Base-by-base conservation (phyloP, 495 filamentous ascomycete genomes). In the Trichocladium antarcticum region DNA sequence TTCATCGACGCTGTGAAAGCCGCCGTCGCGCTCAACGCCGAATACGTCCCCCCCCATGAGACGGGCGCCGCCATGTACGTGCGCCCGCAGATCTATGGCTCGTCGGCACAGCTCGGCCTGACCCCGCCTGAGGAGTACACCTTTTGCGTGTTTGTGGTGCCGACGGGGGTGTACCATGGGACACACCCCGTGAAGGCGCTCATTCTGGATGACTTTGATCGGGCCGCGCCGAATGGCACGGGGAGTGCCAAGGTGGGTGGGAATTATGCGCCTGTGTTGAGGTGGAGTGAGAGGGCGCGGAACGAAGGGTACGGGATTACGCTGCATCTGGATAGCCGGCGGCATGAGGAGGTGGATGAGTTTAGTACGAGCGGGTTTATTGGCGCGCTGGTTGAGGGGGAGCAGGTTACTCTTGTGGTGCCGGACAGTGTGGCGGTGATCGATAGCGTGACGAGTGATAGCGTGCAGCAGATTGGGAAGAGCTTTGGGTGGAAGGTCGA, bases 11-110 rank as follows among this genome's bases (percentile, higher is more conserved):
- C 78, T 56, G 82, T 87, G n/a, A 74, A 80, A 38, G 73, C 87
- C 40, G 89, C 89, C 20, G 88, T 95, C 9, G 77, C 78, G 0
- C 71, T 84, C 51, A 95, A 95, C 58, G 89, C 89, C 24, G 88
- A 82, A 55, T 93, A 77, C 57, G 89, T 95, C 0, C 89, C 89
- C 0, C 89, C 89, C 0, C 79, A 87, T 56, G 77, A 80, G 44
- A 88, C 84, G 0, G 84, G 85, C 27, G 88, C 89, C 0, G 83
- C 86, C 10, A 83, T 95, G 82, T 95, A 95, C 57, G 76, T 95
- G 42, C 80, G 89, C 0, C 89, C 89, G 12, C 64, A 95, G 47
- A 67, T 93, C n/a, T 95, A 92, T 57, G 89, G 89, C 1, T 83
- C 78, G 4, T 79, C 74, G 12, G 83, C 87, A 10, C 87, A 95